A percentile compares a stretch with the other conserved stretches of the same genome.
phyloP scores from a whole-genome alignment of 2,329 filamentous ascomycete species.

The Ascosphaera acerosa region DNA sequence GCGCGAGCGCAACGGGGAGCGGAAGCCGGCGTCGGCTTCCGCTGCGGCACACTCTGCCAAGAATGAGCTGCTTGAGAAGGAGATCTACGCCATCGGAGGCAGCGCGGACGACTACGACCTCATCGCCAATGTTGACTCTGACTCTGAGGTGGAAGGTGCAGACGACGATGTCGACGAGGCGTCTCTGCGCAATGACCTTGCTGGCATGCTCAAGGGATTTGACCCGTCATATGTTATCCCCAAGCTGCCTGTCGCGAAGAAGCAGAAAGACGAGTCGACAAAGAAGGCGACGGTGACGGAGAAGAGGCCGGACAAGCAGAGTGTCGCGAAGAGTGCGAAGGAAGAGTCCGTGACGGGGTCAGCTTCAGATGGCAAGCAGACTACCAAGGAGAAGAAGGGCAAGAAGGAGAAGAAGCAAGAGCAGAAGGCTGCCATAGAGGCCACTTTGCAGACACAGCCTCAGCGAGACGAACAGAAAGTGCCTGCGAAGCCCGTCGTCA shows the following conservation, averaged over 20 bases:
- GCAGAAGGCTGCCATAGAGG: neutral
- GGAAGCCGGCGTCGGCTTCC: too few relatives aligned
- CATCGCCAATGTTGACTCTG: conserved; percentile 20
- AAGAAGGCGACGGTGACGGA: conserved; percentile 6
- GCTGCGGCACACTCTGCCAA: too few relatives aligned
- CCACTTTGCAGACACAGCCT: too few relatives aligned
- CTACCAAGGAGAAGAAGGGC: neutral
- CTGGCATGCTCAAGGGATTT: conserved; percentile 7
- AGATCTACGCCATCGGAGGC: conserved; percentile 23
- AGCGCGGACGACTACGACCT: conserved; percentile 25
- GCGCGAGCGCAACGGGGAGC: conserved; percentile 21
- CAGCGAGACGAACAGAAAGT: too few relatives aligned
- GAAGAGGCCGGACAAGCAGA: conserved; percentile 6
- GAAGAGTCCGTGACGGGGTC: conserved; percentile 8
- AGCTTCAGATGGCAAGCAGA: neutral
- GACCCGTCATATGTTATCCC: conserved; percentile 1
- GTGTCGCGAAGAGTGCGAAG: conserved; percentile 10
- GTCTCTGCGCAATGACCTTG: conserved; percentile 16
- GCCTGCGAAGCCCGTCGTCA: neutral
- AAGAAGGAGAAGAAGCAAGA: neutral
- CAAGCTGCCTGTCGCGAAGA: conserved; percentile 2
- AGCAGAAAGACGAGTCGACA: conserved; percentile 8
- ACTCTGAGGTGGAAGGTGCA: conserved; percentile 20
- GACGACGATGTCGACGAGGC: conserved; percentile 11
- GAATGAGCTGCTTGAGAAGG: conserved; percentile 15